These are phyloP conservation scores for Spergularia azorica DNA, from an alignment of 179 eudicot genomes.

Conservation along the genomic window DNA sequence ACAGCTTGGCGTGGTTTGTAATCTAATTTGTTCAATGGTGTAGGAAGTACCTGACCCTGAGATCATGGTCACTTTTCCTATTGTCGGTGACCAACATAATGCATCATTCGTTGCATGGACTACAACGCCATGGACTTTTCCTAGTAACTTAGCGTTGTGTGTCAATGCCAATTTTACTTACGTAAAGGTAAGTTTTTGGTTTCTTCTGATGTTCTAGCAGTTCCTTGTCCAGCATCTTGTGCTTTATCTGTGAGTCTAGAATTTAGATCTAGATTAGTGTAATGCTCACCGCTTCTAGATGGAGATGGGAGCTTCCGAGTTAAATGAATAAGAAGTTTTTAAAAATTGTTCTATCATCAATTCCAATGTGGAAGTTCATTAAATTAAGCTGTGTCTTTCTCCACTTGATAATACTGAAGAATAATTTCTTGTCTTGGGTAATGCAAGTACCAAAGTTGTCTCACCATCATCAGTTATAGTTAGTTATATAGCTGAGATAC, in stretches of 20 bases:
- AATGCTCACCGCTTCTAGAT: neutral
- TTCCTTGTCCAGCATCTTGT: neutral
- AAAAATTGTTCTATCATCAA: neutral
- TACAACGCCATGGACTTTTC: constrained; percentile 96
- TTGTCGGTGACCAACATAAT: constrained; percentile 68
- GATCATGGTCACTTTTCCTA: constrained; percentile 81
- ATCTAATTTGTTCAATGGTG: constrained; percentile 16
- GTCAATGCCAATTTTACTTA: constrained; percentile 76
- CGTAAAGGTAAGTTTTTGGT: constrained; percentile 59
- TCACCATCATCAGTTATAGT: neutral
- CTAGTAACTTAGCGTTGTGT: constrained; percentile 93
- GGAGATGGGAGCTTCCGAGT: too few species aligned
- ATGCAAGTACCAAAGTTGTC: neutral
- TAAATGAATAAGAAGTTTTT: neutral
- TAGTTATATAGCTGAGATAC: neutral
- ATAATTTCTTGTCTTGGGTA: neutral
- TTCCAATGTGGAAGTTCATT: neutral
- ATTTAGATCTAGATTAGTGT: neutral
- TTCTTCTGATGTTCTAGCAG: neutral
- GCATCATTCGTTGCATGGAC: constrained; percentile 97
- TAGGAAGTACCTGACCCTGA: constrained; percentile 96
- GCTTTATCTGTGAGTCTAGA: neutral
- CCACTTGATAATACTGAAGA: neutral
- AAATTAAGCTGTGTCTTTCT: neutral
- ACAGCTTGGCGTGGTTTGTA: neutral